A percentile compares a stretch with the other conserved stretches of the same genome.
These are phyloP conservation scores for Fusarium proliferatum DNA, from an alignment of 2,329 filamentous ascomycete species.

Conservation along the genomic window DNA sequence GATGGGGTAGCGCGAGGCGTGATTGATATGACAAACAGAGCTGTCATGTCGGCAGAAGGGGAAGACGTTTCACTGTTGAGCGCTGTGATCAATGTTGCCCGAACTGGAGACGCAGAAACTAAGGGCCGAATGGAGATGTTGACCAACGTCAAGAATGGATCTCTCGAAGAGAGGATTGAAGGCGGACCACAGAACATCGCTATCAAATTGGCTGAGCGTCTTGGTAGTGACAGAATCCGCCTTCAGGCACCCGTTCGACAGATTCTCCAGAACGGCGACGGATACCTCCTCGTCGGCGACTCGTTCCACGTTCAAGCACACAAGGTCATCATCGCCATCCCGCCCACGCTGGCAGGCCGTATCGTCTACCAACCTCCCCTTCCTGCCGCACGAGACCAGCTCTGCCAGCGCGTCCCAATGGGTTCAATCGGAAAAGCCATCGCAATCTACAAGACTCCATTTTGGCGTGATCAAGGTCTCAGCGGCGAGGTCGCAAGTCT, in stretches of 20 bases:
- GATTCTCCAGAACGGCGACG: not conserved
- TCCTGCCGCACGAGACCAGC: fast-evolving
- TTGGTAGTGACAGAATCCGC: not conserved
- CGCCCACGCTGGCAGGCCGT: fast-evolving
- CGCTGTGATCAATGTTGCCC: not conserved
- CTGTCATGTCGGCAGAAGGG: not conserved
- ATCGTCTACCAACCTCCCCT: not conserved
- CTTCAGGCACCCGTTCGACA: not conserved
- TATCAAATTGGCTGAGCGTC: fast-evolving
- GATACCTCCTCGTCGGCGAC: fast-evolving
- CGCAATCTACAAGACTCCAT: not conserved
- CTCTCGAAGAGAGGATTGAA: not conserved
- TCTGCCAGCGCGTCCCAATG: not conserved
- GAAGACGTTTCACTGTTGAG: not conserved
- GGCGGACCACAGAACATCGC: not conserved
- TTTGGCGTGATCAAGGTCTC: not conserved
- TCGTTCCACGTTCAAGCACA: not conserved
- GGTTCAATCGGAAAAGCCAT: not conserved
- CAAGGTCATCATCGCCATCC: not conserved
- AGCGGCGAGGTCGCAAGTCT: not conserved
- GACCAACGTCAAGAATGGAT: not conserved
- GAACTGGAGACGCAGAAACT: too few species aligned
- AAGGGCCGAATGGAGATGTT: not conserved
- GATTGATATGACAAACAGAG: not conserved
- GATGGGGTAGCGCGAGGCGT: not conserved